These are phyloP conservation scores for Physcia stellaris DNA, from an alignment of 495 filamentous ascomycete species.

Conservation along the genomic window DNA sequence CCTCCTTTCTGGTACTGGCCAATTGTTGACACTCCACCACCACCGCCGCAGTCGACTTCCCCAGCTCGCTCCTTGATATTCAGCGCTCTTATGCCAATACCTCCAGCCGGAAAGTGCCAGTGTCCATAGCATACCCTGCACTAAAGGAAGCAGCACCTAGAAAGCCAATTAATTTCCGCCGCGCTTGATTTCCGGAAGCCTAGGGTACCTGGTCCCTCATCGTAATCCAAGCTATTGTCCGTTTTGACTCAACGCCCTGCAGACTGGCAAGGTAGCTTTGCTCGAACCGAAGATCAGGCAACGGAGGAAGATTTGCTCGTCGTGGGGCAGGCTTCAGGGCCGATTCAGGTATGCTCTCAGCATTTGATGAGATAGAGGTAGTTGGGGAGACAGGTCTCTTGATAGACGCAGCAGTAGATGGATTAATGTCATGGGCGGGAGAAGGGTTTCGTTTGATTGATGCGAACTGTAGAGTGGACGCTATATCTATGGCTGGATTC, in stretches of 20 bases:
- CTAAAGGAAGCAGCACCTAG: conserved; percentile 67
- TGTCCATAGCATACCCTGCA: conserved; percentile 74
- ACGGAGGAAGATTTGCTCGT: conserved; percentile 53
- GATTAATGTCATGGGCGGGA: conserved; percentile 64
- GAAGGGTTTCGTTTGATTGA: conserved; percentile 58
- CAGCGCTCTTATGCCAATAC: conserved; percentile 62
- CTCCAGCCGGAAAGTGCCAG: conserved; percentile 70
- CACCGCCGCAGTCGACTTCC: conserved; percentile 64
- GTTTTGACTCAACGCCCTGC: conserved; percentile 58
- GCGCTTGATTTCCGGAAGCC: neutral
- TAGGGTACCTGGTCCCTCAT: conserved; percentile 64
- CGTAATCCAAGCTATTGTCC: conserved; percentile 71
- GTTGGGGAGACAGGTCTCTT: conserved; percentile 26
- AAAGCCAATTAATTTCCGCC: conserved; percentile 1
- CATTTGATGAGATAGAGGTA: conserved; percentile 21
- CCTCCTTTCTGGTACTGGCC: conserved; percentile 42
- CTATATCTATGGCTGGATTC: conserved; percentile 43
- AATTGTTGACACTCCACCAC: conserved; percentile 89
- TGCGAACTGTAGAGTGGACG: conserved; percentile 66
- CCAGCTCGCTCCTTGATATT: conserved; percentile 51
- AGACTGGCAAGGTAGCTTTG: conserved; percentile 91
- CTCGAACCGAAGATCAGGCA: conserved; percentile 91
- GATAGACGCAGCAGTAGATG: conserved; percentile 53
- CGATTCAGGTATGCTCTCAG: conserved; percentile 40
- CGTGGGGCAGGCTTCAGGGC: conserved; percentile 40